phyloP scores from a whole-genome alignment of 768 basidiomycete genomes.

The Pholiota molesta region DNA sequence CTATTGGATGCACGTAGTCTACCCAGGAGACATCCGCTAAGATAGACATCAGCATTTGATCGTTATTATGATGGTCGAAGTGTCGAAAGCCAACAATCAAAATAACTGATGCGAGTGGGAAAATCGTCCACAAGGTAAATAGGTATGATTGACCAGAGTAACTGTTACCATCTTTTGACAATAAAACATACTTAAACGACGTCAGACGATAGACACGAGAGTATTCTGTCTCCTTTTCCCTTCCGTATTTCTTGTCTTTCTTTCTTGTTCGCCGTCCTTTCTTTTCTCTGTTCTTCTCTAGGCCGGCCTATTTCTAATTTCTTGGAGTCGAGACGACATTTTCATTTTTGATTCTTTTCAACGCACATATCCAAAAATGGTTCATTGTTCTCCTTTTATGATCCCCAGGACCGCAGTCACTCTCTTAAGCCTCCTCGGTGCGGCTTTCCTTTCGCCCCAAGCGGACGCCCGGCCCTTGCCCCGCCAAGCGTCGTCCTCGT shows the following conservation, averaged over 20 bases:
- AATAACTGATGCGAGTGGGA: neutral
- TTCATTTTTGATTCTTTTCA: neutral
- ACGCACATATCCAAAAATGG: neutral
- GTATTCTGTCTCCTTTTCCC: neutral
- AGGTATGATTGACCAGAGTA: neutral
- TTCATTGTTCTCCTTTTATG: neutral
- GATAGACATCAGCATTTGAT: neutral
- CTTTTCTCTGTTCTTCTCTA: neutral
- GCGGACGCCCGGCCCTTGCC: neutral
- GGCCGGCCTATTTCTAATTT: slow-evolving; percentile 5
- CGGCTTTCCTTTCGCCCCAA: neutral
- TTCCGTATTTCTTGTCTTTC: neutral
- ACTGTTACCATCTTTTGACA: neutral
- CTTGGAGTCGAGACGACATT: neutral
- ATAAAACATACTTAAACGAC: neutral
- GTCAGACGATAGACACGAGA: neutral
- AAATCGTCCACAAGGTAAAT: neutral
- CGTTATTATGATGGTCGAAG: neutral
- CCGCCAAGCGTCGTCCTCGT: neutral
- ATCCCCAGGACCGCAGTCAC: neutral
- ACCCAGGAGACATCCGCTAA: too few relatives aligned
- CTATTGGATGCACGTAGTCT: too few relatives aligned
- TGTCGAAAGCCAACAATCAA: neutral
- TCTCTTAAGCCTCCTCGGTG: neutral
- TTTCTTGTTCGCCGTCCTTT: neutral